Evolutionary conservation across 176 grass and related monocot genomes (phyloP), one percentile per base, ranked within the genome.

Genomic region (Triticum dicoccoides): DNA sequence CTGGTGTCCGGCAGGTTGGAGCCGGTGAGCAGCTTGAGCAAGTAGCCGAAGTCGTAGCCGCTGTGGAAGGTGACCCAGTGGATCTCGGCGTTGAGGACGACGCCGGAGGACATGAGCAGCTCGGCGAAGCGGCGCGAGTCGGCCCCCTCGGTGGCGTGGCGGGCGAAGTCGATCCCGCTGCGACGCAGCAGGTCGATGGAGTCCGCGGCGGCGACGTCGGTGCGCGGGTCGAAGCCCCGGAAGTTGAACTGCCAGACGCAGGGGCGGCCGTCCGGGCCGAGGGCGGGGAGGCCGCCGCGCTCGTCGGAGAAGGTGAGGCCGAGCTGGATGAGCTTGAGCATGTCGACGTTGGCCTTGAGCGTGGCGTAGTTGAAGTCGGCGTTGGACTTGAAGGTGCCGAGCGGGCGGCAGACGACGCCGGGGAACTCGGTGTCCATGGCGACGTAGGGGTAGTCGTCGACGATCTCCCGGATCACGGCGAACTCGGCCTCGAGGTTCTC

Each of bases 401-500:
- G 75, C 69, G 89, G 77, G 44, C 86, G 80, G 83, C 87, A 94
- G n/a, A 90, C 91, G 0, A 91, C 87, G 77, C 94, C 94, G 0
- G 94, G 94, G 86, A 93, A 95, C 84, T 95, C 94, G 10, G 91
- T 95, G 84, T 95, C 94, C 83, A 95, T 89, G 39, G 91, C 84
- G 6, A 91, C 89, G 35, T 90, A 95, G 2, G 81, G 91, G 72
- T 91, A 89, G 24, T 84, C 83, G 75, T 84, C 88, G 25, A 92
- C 86, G 74, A 95, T 83, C 29, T 87, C 82, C 32, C 89, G 75
- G 61, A 95, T 93, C 34, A 95, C 65, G 5, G 89, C 71, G 77
- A 95, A 93, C 89, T 95, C 94, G 8, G 78, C 38, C 34, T 95
- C 94, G 6, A 95, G 78, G 77, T 95, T 95, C 58, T 93, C 80